phyloP scores from a whole-genome alignment of 179 eudicot genomes.

The Silene vulgaris region DNA sequence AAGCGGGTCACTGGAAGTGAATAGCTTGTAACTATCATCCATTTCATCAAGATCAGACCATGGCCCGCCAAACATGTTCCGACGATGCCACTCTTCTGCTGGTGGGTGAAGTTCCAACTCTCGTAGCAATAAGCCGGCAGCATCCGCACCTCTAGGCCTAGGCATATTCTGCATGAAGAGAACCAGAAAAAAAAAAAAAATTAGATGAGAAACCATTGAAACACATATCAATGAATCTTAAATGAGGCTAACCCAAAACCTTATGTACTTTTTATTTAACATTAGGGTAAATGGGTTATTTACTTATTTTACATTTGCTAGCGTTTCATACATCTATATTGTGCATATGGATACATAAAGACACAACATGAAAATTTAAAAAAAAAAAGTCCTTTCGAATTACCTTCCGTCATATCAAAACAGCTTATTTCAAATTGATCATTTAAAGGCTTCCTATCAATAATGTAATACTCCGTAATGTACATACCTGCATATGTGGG shows the following conservation, averaged over 20 bases:
- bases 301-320: no score
- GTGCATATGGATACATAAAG: no score
- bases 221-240: no score
- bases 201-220: not conserved
- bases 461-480: not conserved
- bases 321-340: no score
- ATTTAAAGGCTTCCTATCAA: not conserved
- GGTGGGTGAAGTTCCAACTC: slow-evolving; percentile 98
- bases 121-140: slow-evolving; percentile 85
- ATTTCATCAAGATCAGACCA: slow-evolving; percentile 86
- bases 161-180: slow-evolving; percentile 75
- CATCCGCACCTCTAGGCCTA: slow-evolving; percentile 98
- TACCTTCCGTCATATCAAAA: no score
- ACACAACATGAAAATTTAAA: no score
- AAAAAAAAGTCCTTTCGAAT: no score
- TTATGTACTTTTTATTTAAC: no score
- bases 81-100: slow-evolving; percentile 97
- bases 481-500: slow-evolving; percentile 92
- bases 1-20: slow-evolving; percentile 41
- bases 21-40: slow-evolving; percentile 46
- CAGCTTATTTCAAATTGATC: not conserved
- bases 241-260: no score
- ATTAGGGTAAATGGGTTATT: no score
- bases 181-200: not conserved
- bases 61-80: slow-evolving; percentile 93